phyloP scores from a whole-genome alignment of 2,329 filamentous ascomycete species.

The Tympanopsis confertula region DNA sequence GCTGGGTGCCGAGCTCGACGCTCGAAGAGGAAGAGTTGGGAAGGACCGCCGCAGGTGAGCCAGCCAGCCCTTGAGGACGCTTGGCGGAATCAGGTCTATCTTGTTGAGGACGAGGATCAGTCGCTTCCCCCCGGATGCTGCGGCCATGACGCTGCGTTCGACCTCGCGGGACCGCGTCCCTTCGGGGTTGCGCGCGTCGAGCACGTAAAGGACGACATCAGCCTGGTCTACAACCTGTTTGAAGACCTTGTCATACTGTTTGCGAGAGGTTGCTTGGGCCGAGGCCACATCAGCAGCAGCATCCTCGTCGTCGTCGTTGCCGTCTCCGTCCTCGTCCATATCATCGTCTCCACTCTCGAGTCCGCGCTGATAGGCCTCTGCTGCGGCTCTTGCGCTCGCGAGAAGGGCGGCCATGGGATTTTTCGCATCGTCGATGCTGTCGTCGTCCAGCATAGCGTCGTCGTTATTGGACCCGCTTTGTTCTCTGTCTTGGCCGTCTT shows the following conservation, averaged over 20 bases:
- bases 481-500: conserved; percentile 31
- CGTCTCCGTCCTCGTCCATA: conserved; percentile 33
- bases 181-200: conserved; percentile 83
- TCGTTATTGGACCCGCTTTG: conserved; percentile 36
- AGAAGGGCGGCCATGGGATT: conserved; percentile 89
- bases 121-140: conserved; percentile 70
- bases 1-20: conserved; percentile 72
- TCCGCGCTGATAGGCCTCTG: conserved; percentile 61
- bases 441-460: conserved; percentile 41
- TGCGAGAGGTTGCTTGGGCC: conserved; percentile 55
- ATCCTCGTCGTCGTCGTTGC: conserved; percentile 33
- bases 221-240: conserved; percentile 82
- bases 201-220: conserved; percentile 84
- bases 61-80: conserved; percentile 76
- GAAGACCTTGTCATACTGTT: conserved; percentile 90
- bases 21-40: conserved; percentile 79
- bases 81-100: conserved; percentile 77
- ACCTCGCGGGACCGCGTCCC: conserved; percentile 83
- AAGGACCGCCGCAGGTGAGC: conserved; percentile 76
- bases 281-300: conserved; percentile 40
- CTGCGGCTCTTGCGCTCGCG: conserved; percentile 70
- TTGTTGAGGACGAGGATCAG: conserved; percentile 91
- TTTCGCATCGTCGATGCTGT: conserved; percentile 51
- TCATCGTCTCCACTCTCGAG: conserved; percentile 47
- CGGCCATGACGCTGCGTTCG: conserved; percentile 83